Percentiles rank a stretch among this genome's conserved stretches.
phyloP scores from a whole-genome alignment of 176 grass and related monocot genomes.

The Phoenix roebelenii region DNA sequence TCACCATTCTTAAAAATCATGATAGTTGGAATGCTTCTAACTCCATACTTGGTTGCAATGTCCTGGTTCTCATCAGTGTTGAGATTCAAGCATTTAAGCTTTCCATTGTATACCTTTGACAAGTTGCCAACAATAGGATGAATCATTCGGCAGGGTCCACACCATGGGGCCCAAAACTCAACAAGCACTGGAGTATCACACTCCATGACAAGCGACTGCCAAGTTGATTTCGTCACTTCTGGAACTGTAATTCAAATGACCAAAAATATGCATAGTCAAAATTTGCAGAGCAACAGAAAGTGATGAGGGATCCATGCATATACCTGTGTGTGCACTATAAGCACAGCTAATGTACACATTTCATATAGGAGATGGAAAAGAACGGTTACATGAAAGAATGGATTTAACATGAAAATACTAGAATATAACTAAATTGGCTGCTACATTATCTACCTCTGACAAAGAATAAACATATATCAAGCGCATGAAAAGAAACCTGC shows the following conservation, averaged over 20 bases:
- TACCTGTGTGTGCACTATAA: no score
- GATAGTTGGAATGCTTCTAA: conserved; percentile 9
- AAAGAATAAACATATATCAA: no score
- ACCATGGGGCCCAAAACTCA: conserved; percentile 10
- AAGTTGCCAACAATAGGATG: conserved; percentile 1
- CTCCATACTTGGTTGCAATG: conserved; percentile 1
- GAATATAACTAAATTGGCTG: no score
- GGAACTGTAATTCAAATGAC: background rate
- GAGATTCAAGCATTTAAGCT: conserved; percentile 11
- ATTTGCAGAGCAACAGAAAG: no score
- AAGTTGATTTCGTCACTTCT: conserved; percentile 1
- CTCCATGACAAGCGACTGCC: conserved; percentile 1
- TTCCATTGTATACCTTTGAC: conserved; percentile 7
- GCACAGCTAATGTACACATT: no score
- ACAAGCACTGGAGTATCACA: background rate
- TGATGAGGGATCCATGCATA: no score
- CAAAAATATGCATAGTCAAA: background rate
- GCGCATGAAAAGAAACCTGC: no score
- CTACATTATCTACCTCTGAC: no score
- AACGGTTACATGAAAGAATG: no score
- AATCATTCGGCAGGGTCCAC: background rate
- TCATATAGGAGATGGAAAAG: no score
- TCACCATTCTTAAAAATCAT: conserved; percentile 8
- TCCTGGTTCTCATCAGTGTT: conserved; percentile 9
- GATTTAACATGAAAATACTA: no score